These are phyloP conservation scores for Calophaca sinica DNA, from an alignment of 306 rosid genomes.

Conservation along the genomic window DNA sequence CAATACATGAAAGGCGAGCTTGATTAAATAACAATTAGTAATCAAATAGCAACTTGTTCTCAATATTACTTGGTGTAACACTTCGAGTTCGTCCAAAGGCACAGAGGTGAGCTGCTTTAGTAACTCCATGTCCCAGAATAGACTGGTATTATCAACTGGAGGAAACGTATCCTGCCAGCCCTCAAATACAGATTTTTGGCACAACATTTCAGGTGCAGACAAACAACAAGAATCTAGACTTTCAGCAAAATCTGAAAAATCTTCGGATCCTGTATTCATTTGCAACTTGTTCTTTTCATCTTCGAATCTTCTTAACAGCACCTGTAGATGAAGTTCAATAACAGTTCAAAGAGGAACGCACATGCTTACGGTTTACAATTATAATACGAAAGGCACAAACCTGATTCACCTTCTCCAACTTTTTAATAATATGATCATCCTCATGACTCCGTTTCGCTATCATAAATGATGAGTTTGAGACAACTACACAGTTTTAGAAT, in stretches of 20 bases:
- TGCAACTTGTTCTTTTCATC: constrained; percentile 54
- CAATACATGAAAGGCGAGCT: not conserved
- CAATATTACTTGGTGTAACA: constrained; percentile 58
- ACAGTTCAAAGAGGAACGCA: constrained; percentile 7
- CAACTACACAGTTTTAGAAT: constrained; percentile 50
- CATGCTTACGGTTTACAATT: not conserved
- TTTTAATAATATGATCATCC: constrained; percentile 51
- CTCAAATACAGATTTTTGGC: constrained; percentile 56
- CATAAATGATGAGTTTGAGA: constrained; percentile 68
- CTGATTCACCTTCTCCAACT: constrained; percentile 68
- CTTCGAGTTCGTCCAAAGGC: constrained; percentile 57
- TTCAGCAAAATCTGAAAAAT: constrained; percentile 41
- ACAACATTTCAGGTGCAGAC: constrained; percentile 53
- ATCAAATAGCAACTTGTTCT: constrained; percentile 4
- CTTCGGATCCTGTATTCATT: constrained; percentile 47
- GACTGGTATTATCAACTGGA: constrained; percentile 66
- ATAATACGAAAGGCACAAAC: constrained; percentile 48
- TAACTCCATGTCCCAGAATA: constrained; percentile 74
- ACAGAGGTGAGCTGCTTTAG: constrained; percentile 67
- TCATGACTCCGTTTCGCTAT: constrained; percentile 52
- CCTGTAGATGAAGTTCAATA: constrained; percentile 51
- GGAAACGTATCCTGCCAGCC: constrained; percentile 70
- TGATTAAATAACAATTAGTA: not conserved
- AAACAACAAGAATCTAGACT: constrained; percentile 63
- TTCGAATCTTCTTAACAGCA: constrained; percentile 59